Evolutionary conservation across 2,329 filamentous ascomycete genomes (phyloP), one percentile per base, ranked within the genome.

Genomic region (Aspergillus pseudonomiae): DNA sequence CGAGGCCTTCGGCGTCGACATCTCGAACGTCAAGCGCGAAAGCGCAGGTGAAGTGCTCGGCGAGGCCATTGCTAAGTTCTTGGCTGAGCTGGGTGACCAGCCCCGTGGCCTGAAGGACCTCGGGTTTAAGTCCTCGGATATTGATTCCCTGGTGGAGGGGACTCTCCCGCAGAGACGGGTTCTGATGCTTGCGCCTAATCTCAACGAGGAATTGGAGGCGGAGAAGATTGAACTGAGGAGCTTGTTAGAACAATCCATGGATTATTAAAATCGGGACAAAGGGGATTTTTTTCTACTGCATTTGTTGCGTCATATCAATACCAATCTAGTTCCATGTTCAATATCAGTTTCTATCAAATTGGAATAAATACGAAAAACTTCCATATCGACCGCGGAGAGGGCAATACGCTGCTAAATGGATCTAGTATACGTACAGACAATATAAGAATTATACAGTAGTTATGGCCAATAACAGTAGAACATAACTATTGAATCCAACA

Each of bases 141-240:
- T 99, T 21, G 92, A 96, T 67, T 87, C 83, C 11, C 81, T 99
- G 66, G 93, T 99, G 1, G 94, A 98, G 78, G 96, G 95, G 1
- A 99, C 95, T 0, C 89, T 99, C 65, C 95, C 95, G 6, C 95
- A 99, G 81, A 88, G 88, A 61, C 84, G 95, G 68, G 96, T 99
- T 61, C 77, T 99, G 73, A 95, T 94, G 90, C 80, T 99, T 66
- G 95, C 95, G 34, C 96, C 95, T 0, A 93, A 87, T 30, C 78
- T 99, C 71, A 88, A 86, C 45, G 86, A 85, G 68, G 90, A 93
- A 73, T 77, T 92, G 54, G 83, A 89, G 71, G 82, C 84, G 55
- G 91, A 94, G 78, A 88, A 85, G 76, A 90, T 92, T 61, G 89
- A 94, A 78, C 77, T 95, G 71, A 84, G 88, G 66, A 77, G 74